Evolutionary conservation across 805 yeast species (phyloP).

Genomic region (Priceomyces carsonii): DNA sequence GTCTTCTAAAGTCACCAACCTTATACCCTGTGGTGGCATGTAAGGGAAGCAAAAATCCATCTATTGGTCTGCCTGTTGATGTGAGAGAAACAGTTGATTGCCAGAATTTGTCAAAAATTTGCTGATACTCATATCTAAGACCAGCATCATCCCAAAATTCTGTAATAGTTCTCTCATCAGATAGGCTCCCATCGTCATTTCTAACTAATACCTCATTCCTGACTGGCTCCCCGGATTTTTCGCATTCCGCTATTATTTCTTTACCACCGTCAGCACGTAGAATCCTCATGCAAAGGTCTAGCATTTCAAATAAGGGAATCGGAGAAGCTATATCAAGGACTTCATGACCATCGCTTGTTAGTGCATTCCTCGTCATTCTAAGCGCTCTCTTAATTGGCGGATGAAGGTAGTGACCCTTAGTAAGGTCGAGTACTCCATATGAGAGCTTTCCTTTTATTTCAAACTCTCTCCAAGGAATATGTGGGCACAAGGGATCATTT

Average conservation of each 20-base stretch:
- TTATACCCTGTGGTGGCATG: conserved; percentile 24
- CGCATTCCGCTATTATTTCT: conserved; percentile 28
- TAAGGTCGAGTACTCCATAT: conserved; percentile 5
- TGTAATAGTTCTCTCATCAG: too few relatives aligned
- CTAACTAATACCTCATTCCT: too few relatives aligned
- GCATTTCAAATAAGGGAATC: conserved; percentile 24
- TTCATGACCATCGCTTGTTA: conserved; percentile 50
- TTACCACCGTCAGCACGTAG: conserved; percentile 51
- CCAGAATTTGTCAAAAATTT: conserved; percentile 7
- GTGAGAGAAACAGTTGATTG: conserved; percentile 18
- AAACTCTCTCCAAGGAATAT: conserved; percentile 49
- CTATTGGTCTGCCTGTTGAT: conserved; percentile 36
- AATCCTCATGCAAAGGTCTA: not conserved
- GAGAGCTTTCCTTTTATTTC: conserved; percentile 12
- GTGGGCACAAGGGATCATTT: conserved; percentile 50
- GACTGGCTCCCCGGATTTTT: too few relatives aligned
- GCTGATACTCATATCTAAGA: conserved; percentile 7
- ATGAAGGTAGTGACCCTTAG: not conserved
- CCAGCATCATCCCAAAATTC: conserved; percentile 3
- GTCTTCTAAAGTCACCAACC: not conserved
- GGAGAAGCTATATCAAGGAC: conserved; percentile 36
- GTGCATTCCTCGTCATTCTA: conserved; percentile 23
- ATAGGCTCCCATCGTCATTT: too few relatives aligned
- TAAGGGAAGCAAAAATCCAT: conserved; percentile 35
- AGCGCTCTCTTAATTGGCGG: conserved; percentile 57